Base-by-base conservation (phyloP, 345 rosid species). In the Erodium maritimum region DNA sequence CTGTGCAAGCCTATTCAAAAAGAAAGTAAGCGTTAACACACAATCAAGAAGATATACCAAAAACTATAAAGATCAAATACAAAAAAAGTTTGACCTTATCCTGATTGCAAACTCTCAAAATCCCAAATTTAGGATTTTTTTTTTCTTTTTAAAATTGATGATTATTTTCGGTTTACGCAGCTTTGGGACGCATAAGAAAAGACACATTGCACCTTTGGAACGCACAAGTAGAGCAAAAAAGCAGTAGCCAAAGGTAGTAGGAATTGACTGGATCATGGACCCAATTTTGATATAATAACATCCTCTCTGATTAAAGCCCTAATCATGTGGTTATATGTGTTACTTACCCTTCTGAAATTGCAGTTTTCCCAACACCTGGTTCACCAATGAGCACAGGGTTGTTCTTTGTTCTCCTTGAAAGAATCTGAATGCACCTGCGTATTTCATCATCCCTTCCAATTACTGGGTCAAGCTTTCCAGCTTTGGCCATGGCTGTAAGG, bases 321-420 rank as follows among this genome's bases (percentile, higher is more conserved):
- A 6, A 62, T 23, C 4, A 4, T 8, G 14, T 29, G 8, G 55
- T 53, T 34, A 17, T 14, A 23, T 18, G 51, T 42, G 6, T 24
- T 53, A 66, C 72, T 74, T 74, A 93, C 99, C 99, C 99, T 74
- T 94, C 97, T 33, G 99, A 90, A 48, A 94, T 87, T 57, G 99
- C 99, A 69, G 99, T 90, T 82, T 94, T 94, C 53, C 99, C 99
- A 60, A 90, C 99, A 57, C 99, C 99, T 6, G 97, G 97, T 71
- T 94, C 99, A 73, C 97, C 97, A 33, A 94, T 94, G 56, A 90
- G 80, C 65, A 94, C 99, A 37, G 97, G 99, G 61, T 94, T 94
- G 80, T 94, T 94, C 78, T 94, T 94, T 2, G 97, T 94, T 67
- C 99, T 87, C 83, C 99, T 85, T 0, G 97, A 94, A 23, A 94